Evolutionary conservation across 371 early-diverging fungal species (phyloP).

Genomic region (Rhizopus stolonifer): DNA sequence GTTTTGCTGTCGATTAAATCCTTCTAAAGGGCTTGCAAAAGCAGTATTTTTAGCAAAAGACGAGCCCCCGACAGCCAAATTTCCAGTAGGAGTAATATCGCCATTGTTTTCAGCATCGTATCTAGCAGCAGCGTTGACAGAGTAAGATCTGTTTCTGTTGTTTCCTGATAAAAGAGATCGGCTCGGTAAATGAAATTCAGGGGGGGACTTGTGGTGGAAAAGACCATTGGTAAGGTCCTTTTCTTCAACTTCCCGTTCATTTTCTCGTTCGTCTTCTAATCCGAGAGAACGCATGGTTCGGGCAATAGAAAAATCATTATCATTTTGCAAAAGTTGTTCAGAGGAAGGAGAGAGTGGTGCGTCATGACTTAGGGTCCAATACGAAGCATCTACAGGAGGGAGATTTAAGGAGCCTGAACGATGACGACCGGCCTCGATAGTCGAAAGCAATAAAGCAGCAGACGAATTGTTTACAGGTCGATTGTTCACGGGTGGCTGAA

Average conservation of each 20-base stretch:
- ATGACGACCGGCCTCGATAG: constrained; percentile 48
- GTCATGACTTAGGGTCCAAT: constrained; percentile 56
- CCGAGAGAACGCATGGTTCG: constrained; percentile 77
- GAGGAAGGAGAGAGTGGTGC: constrained; percentile 53
- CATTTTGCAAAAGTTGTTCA: constrained; percentile 57
- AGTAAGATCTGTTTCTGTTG: constrained; percentile 67
- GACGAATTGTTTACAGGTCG: constrained; percentile 54
- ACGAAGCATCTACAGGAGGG: constrained; percentile 57
- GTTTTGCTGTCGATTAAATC: constrained; percentile 45
- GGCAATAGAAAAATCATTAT: constrained; percentile 64
- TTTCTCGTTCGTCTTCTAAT: constrained; percentile 62
- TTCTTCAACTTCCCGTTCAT: constrained; percentile 29
- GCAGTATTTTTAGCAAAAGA: constrained; percentile 13
- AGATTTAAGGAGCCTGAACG: constrained; percentile 64
- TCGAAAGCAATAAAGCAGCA: constrained; percentile 41
- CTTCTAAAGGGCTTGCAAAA: constrained; percentile 41
- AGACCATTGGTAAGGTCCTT: constrained; percentile 14
- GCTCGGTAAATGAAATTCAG: constrained; percentile 38
- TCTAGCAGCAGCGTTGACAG: constrained; percentile 67
- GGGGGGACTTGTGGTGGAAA: constrained; percentile 36
- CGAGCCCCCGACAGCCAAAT: neutral
- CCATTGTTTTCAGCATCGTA: constrained; percentile 31
- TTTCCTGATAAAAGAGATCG: constrained; percentile 44
- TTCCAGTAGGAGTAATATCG: neutral
- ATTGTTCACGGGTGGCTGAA: constrained; percentile 38